Evolutionary conservation across 148 eudicot genomes (phyloP), one percentile per base, ranked within the genome.

Genomic region (Cornus kousa): DNA sequence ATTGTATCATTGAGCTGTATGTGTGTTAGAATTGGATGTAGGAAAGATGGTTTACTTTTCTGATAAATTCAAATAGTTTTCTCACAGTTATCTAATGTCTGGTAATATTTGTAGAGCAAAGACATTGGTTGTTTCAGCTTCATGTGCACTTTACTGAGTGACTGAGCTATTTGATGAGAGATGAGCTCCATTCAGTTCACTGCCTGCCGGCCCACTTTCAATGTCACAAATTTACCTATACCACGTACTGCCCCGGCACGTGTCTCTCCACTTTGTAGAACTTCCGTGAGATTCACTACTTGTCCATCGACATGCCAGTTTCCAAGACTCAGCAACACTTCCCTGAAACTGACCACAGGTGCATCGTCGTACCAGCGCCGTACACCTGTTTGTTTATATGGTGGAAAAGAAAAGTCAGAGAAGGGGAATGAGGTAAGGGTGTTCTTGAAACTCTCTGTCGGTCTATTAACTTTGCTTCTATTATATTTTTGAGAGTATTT

Each of bases 101-200:
- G 68, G 69, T 31, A 40, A 57, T 37, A 35, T 74, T 14, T 39
- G 72, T 53, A 40, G 73, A 39, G 74, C 10, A 32, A 57, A 59
- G 40, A 12, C 60, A 13, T n/a, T 46, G 67, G 72, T 24, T 17
- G 24, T 68, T 71, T 50, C 32, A 71, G 53, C 53, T 74, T 75
- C 35, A 80, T 74, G 72, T 48, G 53, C 16, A 40, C 20, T 68
- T 68, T 57, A 55, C 75, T 50, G 35, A 20, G 71, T 71, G 67
- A 19, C 68, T 70, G 69, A 78, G 57, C 43, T 40, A 70, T 67
- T 70, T 70, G 74, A 35, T 67, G 83, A 76, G 59, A 87, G 57
- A 91, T 91, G 95, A 88, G 82, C 75, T 76, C 81, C 84, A 75
- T 80, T 81, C 89, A 88, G 74, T 80, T 88, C 77, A 82, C 79